Conservation (phyloP, 108 stramenopile species). For the Nitzschia sp. region DNA sequence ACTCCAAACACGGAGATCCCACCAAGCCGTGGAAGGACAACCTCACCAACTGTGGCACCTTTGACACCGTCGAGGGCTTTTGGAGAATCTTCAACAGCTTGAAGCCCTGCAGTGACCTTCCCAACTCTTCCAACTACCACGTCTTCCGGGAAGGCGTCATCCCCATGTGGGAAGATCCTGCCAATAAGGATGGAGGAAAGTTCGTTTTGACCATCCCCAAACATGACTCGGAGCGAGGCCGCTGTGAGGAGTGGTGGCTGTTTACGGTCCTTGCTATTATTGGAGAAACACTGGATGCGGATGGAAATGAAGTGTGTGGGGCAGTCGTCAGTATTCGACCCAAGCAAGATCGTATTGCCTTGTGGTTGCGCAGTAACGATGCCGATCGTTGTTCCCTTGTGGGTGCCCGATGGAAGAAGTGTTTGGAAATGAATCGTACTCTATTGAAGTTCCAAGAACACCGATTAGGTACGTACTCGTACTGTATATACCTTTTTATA, state of each 20-base stretch:
- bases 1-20: slow-evolving; percentile 75
- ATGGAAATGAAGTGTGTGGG: slow-evolving; percentile 83
- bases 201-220: slow-evolving; percentile 83
- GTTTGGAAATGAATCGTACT: slow-evolving; percentile 75
- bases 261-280: slow-evolving; percentile 82
- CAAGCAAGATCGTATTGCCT: slow-evolving; percentile 79
- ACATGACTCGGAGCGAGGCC: slow-evolving; percentile 56
- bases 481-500: too few species aligned
- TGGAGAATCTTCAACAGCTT: slow-evolving; percentile 93
- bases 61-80: slow-evolving; percentile 85
- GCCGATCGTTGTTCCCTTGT: slow-evolving; percentile 59
- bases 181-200: slow-evolving; percentile 81
- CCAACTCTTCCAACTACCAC: slow-evolving; percentile 80
- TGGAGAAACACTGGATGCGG: slow-evolving; percentile 84
- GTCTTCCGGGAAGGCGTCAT: slow-evolving; percentile 86
- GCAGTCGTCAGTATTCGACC: slow-evolving; percentile 85
- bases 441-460: slow-evolving; percentile 84
- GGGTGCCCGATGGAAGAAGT: slow-evolving; percentile 83
- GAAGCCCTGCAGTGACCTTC: slow-evolving; percentile 62
- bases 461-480: slow-evolving; percentile 61
- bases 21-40: slow-evolving; percentile 87
- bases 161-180: slow-evolving; percentile 94
- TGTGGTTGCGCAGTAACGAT: slow-evolving; percentile 83
- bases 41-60: slow-evolving; percentile 78
- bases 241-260: slow-evolving; percentile 80